Percentiles rank a stretch among this genome's conserved stretches.
phyloP scores from a whole-genome alignment of 2,329 filamentous ascomycete genomes.

The Aspergillus latus region DNA sequence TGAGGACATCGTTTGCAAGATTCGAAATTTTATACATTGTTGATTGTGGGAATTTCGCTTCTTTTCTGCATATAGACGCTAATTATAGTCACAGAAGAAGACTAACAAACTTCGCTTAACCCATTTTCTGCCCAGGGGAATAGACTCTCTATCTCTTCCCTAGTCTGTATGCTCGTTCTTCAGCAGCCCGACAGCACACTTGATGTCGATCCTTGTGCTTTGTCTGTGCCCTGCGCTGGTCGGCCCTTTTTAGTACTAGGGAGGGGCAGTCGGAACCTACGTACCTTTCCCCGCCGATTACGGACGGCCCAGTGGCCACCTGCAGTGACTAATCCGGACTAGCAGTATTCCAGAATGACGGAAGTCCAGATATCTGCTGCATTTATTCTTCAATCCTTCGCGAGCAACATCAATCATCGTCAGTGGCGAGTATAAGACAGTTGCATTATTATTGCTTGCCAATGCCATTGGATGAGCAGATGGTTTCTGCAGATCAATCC shows the following conservation, averaged over 20 bases:
- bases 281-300: neutral
- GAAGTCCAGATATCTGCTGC: neutral
- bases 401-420: neutral
- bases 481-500: constrained; percentile 7
- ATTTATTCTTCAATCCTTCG: neutral
- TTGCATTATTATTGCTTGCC: constrained; percentile 1
- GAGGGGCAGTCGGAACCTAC: neutral
- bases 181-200: too few species aligned
- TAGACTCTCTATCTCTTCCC: too few species aligned
- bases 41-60: too few species aligned
- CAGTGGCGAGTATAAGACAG: neutral
- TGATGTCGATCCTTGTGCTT: neutral
- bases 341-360: neutral
- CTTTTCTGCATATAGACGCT: too few species aligned
- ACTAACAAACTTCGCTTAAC: too few species aligned
- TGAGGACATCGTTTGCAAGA: too few species aligned
- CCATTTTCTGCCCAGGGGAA: too few species aligned
- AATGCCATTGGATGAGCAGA: constrained; percentile 1
- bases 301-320: neutral
- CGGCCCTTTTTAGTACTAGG: neutral
- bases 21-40: too few species aligned
- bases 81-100: too few species aligned
- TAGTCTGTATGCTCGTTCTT: too few species aligned
- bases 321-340: neutral
- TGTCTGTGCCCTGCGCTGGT: neutral